Percentiles rank a stretch among this genome's conserved stretches.
Evolutionary conservation across 2,329 filamentous ascomycete species (phyloP).

Genomic region (Dothistroma pini): DNA sequence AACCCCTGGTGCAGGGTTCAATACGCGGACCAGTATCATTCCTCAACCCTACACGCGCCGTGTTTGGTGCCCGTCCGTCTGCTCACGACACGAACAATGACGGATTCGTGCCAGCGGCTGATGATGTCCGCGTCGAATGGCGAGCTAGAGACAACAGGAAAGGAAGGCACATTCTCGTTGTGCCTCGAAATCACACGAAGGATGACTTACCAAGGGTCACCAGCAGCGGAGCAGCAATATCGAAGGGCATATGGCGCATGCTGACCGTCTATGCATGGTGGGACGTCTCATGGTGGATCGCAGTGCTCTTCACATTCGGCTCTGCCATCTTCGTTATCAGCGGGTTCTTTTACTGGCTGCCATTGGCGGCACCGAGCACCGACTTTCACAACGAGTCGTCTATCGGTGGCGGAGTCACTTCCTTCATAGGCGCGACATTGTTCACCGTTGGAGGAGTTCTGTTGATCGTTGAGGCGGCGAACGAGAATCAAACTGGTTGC

Average conservation of each 20-base stretch:
- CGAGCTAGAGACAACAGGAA: conserved; percentile 13
- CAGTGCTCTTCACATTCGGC: conserved; percentile 52
- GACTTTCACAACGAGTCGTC: conserved; percentile 54
- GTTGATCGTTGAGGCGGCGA: conserved; percentile 65
- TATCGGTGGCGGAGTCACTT: conserved; percentile 58
- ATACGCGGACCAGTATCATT: conserved; percentile 5
- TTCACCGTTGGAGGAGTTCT: conserved; percentile 61
- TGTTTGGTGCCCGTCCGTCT: background rate
- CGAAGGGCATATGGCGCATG: conserved; percentile 46
- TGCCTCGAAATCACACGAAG: conserved; percentile 22
- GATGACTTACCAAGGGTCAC: conserved; percentile 35
- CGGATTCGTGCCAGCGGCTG: background rate
- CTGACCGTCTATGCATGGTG: conserved; percentile 37
- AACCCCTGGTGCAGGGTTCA: background rate
- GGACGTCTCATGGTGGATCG: conserved; percentile 39
- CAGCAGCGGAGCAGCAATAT: conserved; percentile 31
- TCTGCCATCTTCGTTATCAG: conserved; percentile 47
- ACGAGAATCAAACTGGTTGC: conserved; percentile 61
- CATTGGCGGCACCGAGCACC: conserved; percentile 43
- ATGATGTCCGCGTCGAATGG: conserved; percentile 5
- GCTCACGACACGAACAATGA: background rate
- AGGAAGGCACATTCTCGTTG: conserved; percentile 36
- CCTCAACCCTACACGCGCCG: conserved; percentile 8
- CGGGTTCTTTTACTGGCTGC: conserved; percentile 62
- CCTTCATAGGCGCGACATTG: conserved; percentile 64